phyloP scores from a whole-genome alignment of 768 basidiomycete genomes.

The Phanerochaete carnosa region DNA sequence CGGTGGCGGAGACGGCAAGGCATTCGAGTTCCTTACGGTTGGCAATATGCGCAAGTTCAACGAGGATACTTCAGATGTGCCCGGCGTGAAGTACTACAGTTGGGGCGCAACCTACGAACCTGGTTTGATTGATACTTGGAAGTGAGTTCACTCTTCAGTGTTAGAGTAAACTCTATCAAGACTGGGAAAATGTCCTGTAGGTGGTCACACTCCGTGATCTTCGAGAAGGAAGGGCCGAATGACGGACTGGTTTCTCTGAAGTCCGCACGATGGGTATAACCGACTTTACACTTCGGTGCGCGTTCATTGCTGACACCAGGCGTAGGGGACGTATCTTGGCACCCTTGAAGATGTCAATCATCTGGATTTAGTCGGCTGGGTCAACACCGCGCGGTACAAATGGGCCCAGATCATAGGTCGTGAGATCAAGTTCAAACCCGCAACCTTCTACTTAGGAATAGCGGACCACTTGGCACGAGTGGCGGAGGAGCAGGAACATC shows the following conservation, averaged over 20 bases:
- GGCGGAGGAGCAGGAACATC: constrained; percentile 53
- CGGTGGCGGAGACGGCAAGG: constrained; percentile 91
- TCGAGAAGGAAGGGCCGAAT: constrained; percentile 87
- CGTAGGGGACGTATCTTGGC: constrained; percentile 88
- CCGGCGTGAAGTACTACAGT: constrained; percentile 83
- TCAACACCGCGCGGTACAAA: constrained; percentile 83
- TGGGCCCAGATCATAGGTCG: constrained; percentile 87
- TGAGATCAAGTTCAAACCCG: constrained; percentile 88
- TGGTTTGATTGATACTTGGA: constrained; percentile 88
- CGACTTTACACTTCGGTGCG: neutral
- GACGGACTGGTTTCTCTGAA: constrained; percentile 90
- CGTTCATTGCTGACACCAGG: neutral
- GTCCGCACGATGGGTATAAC: constrained; percentile 79
- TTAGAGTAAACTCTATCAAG: neutral
- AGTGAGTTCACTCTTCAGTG: constrained; percentile 30
- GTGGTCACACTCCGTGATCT: constrained; percentile 77
- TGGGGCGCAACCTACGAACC: constrained; percentile 94
- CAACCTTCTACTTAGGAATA: constrained; percentile 86
- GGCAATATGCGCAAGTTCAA: constrained; percentile 90
- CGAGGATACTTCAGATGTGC: constrained; percentile 74
- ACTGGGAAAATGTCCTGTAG: constrained; percentile 13
- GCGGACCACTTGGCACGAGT: constrained; percentile 74
- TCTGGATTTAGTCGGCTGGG: constrained; percentile 91
- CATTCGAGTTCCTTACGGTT: constrained; percentile 84
- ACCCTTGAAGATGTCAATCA: constrained; percentile 90